Base-by-base conservation (phyloP, 768 basidiomycete genomes). In the Candolleomyces eurysporus region DNA sequence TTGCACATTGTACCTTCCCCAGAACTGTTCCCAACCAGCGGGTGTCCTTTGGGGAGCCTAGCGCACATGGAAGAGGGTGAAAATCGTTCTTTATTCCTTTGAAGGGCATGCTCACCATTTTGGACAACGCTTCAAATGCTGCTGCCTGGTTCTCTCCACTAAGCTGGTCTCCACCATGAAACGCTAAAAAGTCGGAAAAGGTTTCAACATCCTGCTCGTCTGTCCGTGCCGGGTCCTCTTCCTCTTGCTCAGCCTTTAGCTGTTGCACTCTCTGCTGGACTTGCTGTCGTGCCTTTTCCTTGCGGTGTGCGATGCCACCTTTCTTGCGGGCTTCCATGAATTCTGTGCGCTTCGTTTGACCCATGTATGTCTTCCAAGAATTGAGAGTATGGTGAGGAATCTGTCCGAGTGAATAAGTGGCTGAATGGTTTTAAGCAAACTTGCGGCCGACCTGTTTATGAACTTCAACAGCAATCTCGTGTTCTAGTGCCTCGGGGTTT, bases 131-230 rank as follows among this genome's bases (percentile, higher is more conserved):
- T 42, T 9, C 32, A 22, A 42, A 56, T 21, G 54, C n/a, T 8
- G 39, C 36, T 16, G 9, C n/a, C 9, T 17, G 19, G 19, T 42
- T 36, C 14, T 43, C 19, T 10, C 14, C 19, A 36, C 36, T 39
- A 42, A 42, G 42, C n/a, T 21, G 39, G 45, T 77, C 73, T 17
- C 73, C 77, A 9, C 80, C 82, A 11, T 79, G 78, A 4, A 73
- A 77, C 11, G 81, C 82, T 65, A 90, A 86, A 65, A 87, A 90
- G 10, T 71, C 69, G 7, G 82, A 78, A 42, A 90, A 76, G 3
- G 73, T 67, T 17, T 82, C 73, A n/a, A 88, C 72, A 68, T 88
- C 85, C 53, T 78, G 71, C 61, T 78, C 70, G 60, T 68, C 21
- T 17, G 52, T 56, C 36, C 45, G 42, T 45, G 22, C 26, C 51